Percentiles rank a stretch among this genome's conserved stretches.
Evolutionary conservation across 495 filamentous ascomycete species (phyloP).

Genomic region (Lasiosphaeria ovina): DNA sequence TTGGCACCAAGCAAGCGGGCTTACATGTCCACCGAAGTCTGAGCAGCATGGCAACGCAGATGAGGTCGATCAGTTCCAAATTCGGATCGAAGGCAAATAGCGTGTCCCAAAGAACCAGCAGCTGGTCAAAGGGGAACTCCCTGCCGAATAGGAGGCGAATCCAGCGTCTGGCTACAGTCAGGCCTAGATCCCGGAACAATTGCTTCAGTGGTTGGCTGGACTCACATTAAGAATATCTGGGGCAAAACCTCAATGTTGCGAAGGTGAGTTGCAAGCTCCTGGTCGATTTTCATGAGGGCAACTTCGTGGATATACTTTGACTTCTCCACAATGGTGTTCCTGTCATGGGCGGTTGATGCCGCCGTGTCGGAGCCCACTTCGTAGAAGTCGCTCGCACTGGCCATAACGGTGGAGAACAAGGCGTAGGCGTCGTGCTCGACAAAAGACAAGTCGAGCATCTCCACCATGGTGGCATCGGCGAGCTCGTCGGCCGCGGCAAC

Average conservation of each 20-base stretch:
- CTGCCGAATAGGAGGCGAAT: conserved; percentile 89
- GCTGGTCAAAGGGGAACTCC: conserved; percentile 85
- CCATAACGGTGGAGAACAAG: conserved; percentile 83
- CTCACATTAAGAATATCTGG: conserved; percentile 92
- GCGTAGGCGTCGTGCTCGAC: conserved; percentile 91
- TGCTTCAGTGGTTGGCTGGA: conserved; percentile 7
- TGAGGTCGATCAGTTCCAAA: conserved; percentile 79
- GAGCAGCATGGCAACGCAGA: conserved; percentile 92
- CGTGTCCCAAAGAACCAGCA: conserved; percentile 83
- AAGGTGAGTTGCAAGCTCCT: conserved; percentile 78
- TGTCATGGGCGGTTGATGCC: conserved; percentile 28
- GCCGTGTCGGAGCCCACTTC: conserved; percentile 54
- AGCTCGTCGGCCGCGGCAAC: conserved; percentile 22
- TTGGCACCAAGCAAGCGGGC: conserved; percentile 28
- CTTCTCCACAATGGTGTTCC: conserved; percentile 75
- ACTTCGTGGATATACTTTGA: conserved; percentile 84
- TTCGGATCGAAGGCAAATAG: conserved; percentile 85
- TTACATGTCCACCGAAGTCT: conserved; percentile 87
- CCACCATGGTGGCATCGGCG: conserved; percentile 51
- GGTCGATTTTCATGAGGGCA: conserved; percentile 72
- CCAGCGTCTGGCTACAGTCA: conserved; percentile 67
- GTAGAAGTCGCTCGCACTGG: conserved; percentile 81
- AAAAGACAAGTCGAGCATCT: conserved; percentile 66
- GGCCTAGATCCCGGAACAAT: background rate
- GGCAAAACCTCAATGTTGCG: conserved; percentile 86